A percentile compares a stretch with the other conserved stretches of the same genome.
Evolutionary conservation across 345 rosid genomes (phyloP).

Genomic region (Aquilaria yunnanensis): DNA sequence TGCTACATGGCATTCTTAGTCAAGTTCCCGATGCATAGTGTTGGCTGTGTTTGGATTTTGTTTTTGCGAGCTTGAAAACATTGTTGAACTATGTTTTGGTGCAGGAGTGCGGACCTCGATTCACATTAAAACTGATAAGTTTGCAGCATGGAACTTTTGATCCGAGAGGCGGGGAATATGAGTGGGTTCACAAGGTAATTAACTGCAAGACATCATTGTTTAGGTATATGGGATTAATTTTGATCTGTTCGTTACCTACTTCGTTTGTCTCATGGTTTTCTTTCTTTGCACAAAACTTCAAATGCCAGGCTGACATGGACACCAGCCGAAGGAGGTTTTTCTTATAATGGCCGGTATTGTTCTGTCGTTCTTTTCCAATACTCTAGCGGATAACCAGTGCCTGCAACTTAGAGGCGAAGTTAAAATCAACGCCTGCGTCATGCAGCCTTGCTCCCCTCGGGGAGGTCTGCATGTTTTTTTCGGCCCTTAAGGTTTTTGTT

Average conservation of each 20-base stretch:
- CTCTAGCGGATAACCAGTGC: too few species aligned
- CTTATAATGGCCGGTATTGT: constrained; percentile 30
- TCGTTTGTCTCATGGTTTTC: background rate
- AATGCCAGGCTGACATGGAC: constrained; percentile 82
- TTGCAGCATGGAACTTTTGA: constrained; percentile 94
- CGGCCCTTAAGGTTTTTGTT: too few species aligned
- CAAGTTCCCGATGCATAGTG: too few species aligned
- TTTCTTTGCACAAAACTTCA: constrained; percentile 4
- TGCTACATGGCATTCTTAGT: too few species aligned
- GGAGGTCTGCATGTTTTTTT: too few species aligned
- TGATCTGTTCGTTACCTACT: background rate
- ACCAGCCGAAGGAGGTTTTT: constrained; percentile 95
- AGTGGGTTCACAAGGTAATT: constrained; percentile 95
- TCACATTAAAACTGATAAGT: constrained; percentile 68
- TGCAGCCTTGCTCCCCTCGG: too few species aligned
- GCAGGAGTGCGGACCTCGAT: constrained; percentile 91
- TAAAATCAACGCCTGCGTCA: too few species aligned
- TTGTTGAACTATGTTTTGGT: background rate
- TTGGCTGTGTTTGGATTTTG: background rate
- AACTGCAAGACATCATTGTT: constrained; percentile 5
- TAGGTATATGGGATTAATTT: background rate
- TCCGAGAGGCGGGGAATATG: constrained; percentile 77
- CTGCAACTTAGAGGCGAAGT: too few species aligned
- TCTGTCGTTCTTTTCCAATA: too few species aligned
- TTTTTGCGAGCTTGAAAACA: background rate